Conservation (phyloP, 768 basidiomycete genomes). For the Russula earlei region DNA sequence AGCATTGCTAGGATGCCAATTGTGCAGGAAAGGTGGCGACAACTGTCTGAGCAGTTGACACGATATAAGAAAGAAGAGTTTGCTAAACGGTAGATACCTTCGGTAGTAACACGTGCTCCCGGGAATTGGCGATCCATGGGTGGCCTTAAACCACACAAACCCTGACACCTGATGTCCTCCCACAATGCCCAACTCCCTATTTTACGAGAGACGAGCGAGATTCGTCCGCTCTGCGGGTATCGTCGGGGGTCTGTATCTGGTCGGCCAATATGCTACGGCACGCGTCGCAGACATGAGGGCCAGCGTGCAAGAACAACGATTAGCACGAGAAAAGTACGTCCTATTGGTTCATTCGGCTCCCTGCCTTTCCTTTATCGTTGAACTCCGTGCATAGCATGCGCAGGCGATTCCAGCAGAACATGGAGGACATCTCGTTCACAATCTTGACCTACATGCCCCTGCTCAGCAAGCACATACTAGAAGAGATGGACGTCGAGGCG, state of each 20-base stretch:
- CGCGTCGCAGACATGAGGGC: constrained; percentile 60
- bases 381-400: constrained; percentile 44
- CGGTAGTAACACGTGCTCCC: constrained; percentile 1
- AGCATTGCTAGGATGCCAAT: constrained; percentile 52
- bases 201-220: constrained; percentile 38
- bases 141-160: too few species aligned
- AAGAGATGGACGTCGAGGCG: constrained; percentile 67
- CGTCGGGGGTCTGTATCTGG: constrained; percentile 52
- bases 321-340: constrained; percentile 64
- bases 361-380: background rate
- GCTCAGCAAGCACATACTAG: constrained; percentile 53
- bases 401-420: constrained; percentile 64
- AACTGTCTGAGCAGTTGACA: constrained; percentile 51
- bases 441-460: constrained; percentile 62
- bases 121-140: background rate
- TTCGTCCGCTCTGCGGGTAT: constrained; percentile 43
- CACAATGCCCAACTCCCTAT: constrained; percentile 36
- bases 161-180: constrained; percentile 1
- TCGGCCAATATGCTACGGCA: constrained; percentile 49
- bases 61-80: constrained; percentile 36
- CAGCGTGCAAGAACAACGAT: constrained; percentile 46
- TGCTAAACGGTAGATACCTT: constrained; percentile 25
- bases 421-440: constrained; percentile 70
- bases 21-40: constrained; percentile 62
- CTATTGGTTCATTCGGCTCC: background rate